Conservation (phyloP, 1,284 basidiomycete species). For the Tetrapyrgos nigripes region DNA sequence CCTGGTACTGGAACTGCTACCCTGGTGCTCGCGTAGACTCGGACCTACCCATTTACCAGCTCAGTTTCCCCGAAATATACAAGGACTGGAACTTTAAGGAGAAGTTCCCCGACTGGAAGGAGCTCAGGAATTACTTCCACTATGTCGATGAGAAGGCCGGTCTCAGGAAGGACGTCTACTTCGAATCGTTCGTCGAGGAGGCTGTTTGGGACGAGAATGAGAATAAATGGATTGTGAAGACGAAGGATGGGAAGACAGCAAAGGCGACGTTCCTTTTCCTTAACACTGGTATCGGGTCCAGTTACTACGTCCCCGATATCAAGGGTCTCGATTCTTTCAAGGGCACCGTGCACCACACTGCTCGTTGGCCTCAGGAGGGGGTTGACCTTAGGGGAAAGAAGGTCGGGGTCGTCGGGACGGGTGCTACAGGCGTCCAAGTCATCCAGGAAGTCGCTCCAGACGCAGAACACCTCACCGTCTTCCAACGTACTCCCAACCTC, state of each 20-base stretch:
- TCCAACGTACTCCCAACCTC: conserved; percentile 33
- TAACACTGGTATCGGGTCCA: neutral
- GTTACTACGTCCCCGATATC: neutral
- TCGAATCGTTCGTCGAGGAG: neutral
- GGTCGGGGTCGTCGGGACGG: conserved; percentile 31
- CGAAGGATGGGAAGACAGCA: neutral
- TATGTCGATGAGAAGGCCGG: neutral
- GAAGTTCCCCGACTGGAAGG: neutral
- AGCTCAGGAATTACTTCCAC: neutral
- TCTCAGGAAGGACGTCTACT: conserved; percentile 8
- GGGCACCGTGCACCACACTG: conserved; percentile 22
- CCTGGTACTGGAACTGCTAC: too few relatives aligned
- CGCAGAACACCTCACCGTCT: conserved; percentile 29
- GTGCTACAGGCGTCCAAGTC: conserved; percentile 32
- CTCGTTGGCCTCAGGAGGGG: conserved; percentile 27
- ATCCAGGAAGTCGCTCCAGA: conserved; percentile 28
- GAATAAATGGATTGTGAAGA: neutral
- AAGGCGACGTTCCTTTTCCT: neutral
- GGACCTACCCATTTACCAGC: conserved; percentile 12
- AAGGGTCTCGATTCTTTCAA: conserved; percentile 1
- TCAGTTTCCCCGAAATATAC: conserved; percentile 8
- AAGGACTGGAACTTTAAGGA: conserved; percentile 12
- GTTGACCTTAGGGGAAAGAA: conserved; percentile 28
- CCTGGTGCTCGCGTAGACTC: conserved; percentile 4
- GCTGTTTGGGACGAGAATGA: neutral